Conservation (phyloP, 176 grass and related monocot genomes). For the Oryza meridionalis region DNA sequence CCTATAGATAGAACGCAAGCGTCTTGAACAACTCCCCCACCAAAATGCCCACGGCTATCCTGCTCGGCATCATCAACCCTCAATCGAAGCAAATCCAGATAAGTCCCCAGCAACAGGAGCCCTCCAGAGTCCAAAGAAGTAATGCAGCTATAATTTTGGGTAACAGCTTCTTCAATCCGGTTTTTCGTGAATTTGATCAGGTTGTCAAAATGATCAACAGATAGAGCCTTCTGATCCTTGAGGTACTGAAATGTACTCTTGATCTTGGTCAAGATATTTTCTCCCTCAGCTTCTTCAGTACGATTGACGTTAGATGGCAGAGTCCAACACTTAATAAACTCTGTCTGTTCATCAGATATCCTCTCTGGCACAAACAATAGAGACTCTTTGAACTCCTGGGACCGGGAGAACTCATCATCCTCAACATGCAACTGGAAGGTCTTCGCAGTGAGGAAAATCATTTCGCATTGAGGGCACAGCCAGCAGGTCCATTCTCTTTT, state of each 20-base stretch:
- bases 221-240: conserved; percentile 1
- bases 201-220: conserved; percentile 3
- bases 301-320: background rate
- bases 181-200: conserved; percentile 7
- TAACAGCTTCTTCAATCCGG: background rate
- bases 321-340: background rate
- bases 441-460: background rate
- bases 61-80: background rate
- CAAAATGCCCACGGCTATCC: too few species aligned
- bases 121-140: background rate
- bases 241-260: background rate
- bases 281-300: background rate
- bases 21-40: background rate
- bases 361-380: background rate
- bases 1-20: background rate
- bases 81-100: background rate
- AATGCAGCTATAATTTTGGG: background rate
- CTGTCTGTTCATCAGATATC: background rate
- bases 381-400: background rate
- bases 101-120: background rate
- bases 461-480: background rate
- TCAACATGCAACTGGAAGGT: background rate
- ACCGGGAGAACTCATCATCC: too few species aligned
- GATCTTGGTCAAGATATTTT: background rate
- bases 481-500: background rate